Evolutionary conservation across 1,284 basidiomycete species (phyloP).

Genomic region (Tetrapyrgos nigripes): DNA sequence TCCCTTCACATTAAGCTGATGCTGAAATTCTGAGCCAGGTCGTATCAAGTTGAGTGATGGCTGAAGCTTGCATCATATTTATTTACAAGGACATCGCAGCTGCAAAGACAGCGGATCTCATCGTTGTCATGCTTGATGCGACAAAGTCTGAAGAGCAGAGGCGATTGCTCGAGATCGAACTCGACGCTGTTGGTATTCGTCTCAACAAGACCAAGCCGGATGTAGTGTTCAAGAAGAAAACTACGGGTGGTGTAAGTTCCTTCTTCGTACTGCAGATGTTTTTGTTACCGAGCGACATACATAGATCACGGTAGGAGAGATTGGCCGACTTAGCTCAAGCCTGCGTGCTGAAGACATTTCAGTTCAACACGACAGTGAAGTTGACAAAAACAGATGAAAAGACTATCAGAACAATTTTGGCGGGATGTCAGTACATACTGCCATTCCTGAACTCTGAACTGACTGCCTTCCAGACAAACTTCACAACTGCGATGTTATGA

Average conservation of each 20-base stretch:
- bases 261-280: neutral
- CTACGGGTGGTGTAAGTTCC: constrained; percentile 85
- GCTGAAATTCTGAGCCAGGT: constrained; percentile 71
- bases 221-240: constrained; percentile 85
- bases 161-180: constrained; percentile 86
- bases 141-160: constrained; percentile 97
- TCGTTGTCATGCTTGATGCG: constrained; percentile 94
- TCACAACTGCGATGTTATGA: constrained; percentile 97
- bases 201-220: constrained; percentile 92
- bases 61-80: neutral
- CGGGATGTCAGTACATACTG: constrained; percentile 65
- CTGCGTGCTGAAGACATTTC: constrained; percentile 2
- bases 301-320: constrained; percentile 57
- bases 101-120: constrained; percentile 96
- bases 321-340: neutral
- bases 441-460: neutral
- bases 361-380: constrained; percentile 92
- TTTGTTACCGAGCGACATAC: neutral
- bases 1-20: neutral
- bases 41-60: constrained; percentile 70
- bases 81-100: constrained; percentile 45
- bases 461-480: constrained; percentile 64
- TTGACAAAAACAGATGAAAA: constrained; percentile 95
- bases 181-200: constrained; percentile 96
- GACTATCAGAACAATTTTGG: constrained; percentile 91